Evolutionary conservation across 495 filamentous ascomycete species (phyloP).

Genomic region (Podospora bellae-mahoneyi): DNA sequence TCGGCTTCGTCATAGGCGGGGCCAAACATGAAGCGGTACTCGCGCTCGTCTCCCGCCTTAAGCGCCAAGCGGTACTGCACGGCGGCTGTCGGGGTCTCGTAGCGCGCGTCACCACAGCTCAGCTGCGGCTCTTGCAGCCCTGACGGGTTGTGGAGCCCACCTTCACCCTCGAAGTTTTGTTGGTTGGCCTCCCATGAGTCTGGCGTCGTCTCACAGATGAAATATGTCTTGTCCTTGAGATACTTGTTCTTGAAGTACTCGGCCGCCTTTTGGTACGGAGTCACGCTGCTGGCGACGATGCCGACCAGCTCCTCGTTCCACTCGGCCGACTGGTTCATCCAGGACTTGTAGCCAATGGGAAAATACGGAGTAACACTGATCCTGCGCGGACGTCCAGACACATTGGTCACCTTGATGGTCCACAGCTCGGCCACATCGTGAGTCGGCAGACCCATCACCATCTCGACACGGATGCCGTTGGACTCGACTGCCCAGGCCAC

Average conservation of each 20-base stretch:
- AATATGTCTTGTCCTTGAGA: slow-evolving; percentile 57
- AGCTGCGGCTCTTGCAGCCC: slow-evolving; percentile 39
- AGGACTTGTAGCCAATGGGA: slow-evolving; percentile 57
- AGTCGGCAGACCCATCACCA: slow-evolving; percentile 51
- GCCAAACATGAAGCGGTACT: slow-evolving; percentile 55
- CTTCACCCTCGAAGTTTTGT: slow-evolving; percentile 53
- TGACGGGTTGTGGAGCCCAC: slow-evolving; percentile 51
- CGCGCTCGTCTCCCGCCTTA: slow-evolving; percentile 37
- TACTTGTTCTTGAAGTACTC: slow-evolving; percentile 57
- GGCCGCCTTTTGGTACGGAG: slow-evolving; percentile 54
- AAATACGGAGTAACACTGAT: slow-evolving; percentile 56
- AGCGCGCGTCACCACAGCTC: slow-evolving; percentile 46
- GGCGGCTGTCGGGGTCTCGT: slow-evolving; percentile 53
- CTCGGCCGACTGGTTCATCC: slow-evolving; percentile 58
- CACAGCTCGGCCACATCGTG: slow-evolving; percentile 55
- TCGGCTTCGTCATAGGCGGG: slow-evolving; percentile 52
- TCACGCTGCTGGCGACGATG: slow-evolving; percentile 49
- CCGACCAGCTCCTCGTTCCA: slow-evolving; percentile 47
- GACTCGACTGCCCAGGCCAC: slow-evolving; percentile 52
- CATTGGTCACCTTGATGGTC: slow-evolving; percentile 52
- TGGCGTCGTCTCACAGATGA: slow-evolving; percentile 50
- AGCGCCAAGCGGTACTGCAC: slow-evolving; percentile 50
- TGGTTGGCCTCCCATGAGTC: slow-evolving; percentile 52
- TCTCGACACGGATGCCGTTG: slow-evolving; percentile 49
- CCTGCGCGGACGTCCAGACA: slow-evolving; percentile 42